Evolutionary conservation across 768 basidiomycete species (phyloP), one percentile per base, ranked within the genome.

Genomic region (Leccinum arenicola): DNA sequence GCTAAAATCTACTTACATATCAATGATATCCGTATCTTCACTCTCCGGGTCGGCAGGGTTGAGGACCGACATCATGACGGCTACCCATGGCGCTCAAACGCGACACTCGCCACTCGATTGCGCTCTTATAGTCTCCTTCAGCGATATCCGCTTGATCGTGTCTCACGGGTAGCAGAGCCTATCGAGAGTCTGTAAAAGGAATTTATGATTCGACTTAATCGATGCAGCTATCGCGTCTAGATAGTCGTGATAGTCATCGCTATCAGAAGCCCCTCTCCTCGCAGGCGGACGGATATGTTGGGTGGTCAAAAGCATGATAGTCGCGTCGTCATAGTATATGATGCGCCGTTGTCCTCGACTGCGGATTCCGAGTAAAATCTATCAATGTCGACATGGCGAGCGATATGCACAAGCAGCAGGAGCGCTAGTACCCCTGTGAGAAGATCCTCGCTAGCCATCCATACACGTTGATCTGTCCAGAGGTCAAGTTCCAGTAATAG

Each of bases 351-450:
- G 7, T 79, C 70, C 14, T 77, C 68, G 15, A 63, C 61, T 9
- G 75, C 76, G 1, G 78, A 74, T 29, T 83, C 80, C 59, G 81
- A 77, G 27, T 78, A 78, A 60, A 89, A 80, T 15, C 88, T 88
- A 64, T 93, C 90, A 58, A 95, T 84, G 68, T 95, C 94, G 60
- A 95, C 85, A 69, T 87, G 84, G 31, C 85, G 83, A 19, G 91
- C 91, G 55, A 95, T 73, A 70, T 94, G 87, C 36, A 87, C 78
- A 51, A 82, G 79, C 11, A 75, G 69, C 29, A 93, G 74, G 58
- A 91, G 83, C 3, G 78, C 70, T 3, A 85, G 81, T 33, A 93
- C 72, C 54, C 82, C 78, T 0, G 81, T 76, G 33, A 90, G 71
- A 31, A 84, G 74, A 50, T 77, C 80, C 69, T 79, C 82, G 15